phyloP scores from a whole-genome alignment of 2,329 filamentous ascomycete species.

The Fusarium chlamydosporum region DNA sequence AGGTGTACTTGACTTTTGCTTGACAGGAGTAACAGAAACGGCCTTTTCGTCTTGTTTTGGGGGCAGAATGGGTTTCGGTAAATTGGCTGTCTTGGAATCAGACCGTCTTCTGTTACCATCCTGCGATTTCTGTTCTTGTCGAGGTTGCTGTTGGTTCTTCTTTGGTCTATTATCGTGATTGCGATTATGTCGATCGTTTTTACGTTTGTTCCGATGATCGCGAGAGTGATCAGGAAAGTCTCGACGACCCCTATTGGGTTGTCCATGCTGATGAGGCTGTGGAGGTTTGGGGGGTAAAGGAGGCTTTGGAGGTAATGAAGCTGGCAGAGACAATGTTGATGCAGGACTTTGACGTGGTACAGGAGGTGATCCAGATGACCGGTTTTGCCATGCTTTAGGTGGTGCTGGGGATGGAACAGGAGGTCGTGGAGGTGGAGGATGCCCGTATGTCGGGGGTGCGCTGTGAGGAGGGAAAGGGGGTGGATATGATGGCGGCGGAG shows the following conservation, averaged over 20 bases:
- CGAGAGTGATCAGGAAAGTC: conserved; percentile 50
- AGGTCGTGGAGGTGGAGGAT: conserved; percentile 33
- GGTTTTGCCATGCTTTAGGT: conserved; percentile 27
- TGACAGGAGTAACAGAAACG: neutral
- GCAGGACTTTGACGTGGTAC: conserved; percentile 35
- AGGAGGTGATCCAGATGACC: conserved; percentile 36
- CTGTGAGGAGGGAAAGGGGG: conserved; percentile 43
- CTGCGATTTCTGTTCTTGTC: conserved; percentile 49
- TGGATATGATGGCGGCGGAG: conserved; percentile 39
- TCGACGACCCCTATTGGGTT: conserved; percentile 42
- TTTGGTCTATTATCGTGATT: conserved; percentile 52
- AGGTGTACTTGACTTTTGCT: conserved; percentile 26
- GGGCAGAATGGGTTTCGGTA: conserved; percentile 41
- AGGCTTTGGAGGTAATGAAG: conserved; percentile 55
- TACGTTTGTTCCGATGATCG: conserved; percentile 53
- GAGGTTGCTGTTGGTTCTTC: conserved; percentile 43
- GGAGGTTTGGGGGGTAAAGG: conserved; percentile 54
- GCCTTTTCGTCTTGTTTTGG: conserved; percentile 52
- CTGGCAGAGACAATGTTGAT: conserved; percentile 38
- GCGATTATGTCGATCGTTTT: conserved; percentile 53
- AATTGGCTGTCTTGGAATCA: conserved; percentile 19
- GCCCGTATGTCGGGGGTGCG: conserved; percentile 39
- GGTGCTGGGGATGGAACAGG: conserved; percentile 36
- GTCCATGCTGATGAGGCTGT: conserved; percentile 37
- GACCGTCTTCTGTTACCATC: conserved; percentile 33